Evolutionary conservation across 2,329 filamentous ascomycete species (phyloP).

Genomic region (Aureobasidium sp.): DNA sequence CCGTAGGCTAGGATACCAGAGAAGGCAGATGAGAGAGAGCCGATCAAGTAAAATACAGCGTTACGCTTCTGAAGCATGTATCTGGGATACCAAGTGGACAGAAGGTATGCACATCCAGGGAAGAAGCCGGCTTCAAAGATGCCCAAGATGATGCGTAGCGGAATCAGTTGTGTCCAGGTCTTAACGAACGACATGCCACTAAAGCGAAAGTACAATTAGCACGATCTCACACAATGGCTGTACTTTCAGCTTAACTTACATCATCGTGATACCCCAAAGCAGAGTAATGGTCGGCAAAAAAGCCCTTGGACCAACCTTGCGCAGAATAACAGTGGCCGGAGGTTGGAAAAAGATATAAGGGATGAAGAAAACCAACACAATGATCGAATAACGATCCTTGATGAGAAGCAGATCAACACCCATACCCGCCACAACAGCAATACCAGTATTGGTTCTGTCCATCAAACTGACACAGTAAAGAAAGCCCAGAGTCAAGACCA

Average conservation of each 20-base stretch:
- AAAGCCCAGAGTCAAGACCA: conserved; percentile 39
- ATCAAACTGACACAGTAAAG: conserved; percentile 29
- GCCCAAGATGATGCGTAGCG: conserved; percentile 51
- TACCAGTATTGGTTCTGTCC: conserved; percentile 26
- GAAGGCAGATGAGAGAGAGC: conserved; percentile 39
- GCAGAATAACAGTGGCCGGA: conserved; percentile 59
- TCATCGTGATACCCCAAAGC: conserved; percentile 54
- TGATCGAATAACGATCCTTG: conserved; percentile 26
- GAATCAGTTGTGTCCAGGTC: conserved; percentile 45
- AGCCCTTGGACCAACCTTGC: conserved; percentile 48
- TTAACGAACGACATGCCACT: conserved; percentile 50
- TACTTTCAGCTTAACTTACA: conserved; percentile 21
- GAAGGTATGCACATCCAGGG: conserved; percentile 53
- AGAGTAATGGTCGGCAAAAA: conserved; percentile 33
- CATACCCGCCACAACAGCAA: conserved; percentile 29
- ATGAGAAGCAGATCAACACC: conserved; percentile 24
- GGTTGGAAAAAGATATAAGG: conserved; percentile 65
- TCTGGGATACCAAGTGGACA: conserved; percentile 19
- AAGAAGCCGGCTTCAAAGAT: conserved; percentile 63
- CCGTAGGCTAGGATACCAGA: conserved; percentile 36
- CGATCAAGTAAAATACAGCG: conserved; percentile 42
- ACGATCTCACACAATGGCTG: no score
- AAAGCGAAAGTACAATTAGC: no score
- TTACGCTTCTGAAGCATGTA: conserved; percentile 33
- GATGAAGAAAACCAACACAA: conserved; percentile 66